Base-by-base conservation (phyloP, 192 early-diverging fungal genomes). In the Coemansia reversa region DNA sequence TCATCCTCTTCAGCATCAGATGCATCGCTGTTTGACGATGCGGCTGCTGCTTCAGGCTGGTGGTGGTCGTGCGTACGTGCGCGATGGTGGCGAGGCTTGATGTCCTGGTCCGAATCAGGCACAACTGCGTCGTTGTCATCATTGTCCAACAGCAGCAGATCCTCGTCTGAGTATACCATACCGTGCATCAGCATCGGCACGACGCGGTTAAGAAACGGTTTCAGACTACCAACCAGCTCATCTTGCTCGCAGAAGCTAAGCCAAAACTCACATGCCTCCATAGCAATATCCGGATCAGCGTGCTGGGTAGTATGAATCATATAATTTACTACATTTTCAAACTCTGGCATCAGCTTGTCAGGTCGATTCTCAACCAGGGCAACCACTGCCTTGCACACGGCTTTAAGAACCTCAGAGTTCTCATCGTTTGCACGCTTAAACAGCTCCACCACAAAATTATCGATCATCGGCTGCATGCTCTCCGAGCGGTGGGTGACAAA, bases 211-310 rank as follows among this genome's bases (percentile, higher is more conserved):
- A 91, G 72, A 66, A 85, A 87, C 16, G 88, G 89, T 52, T 82
- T 85, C 55, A 94, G 79, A 47, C 86, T 83, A 56, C 87, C 91
- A 53, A 85, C 80, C 62, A 96, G 66, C 27, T 86, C 86, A 49
- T 93, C 90, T 65, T 95, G 94, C 77, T 99, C 97, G 56, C 93
- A 93, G 85, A 98, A 94, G 42, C 91, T 89, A 32, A 97, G 74
- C 96, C 96, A 99, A 79, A 99, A 99, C 82, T 99, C 98, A 75
- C 94, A 95, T 9, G 96, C 96, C 77, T 98, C 98, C 62, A 97
- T 83, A n/a, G 96, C 96, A 52, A 98, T 87, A 29, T 87, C 83
- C 20, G 91, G 85, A 61, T 97, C 92, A 60, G 65, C 69, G 64
- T 91, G 87, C 84, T 92, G 88, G n/a, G 92, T 98, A 50, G 89